Evolutionary conservation across 768 basidiomycete genomes (phyloP).

Genomic region (Wakefieldia striispora): DNA sequence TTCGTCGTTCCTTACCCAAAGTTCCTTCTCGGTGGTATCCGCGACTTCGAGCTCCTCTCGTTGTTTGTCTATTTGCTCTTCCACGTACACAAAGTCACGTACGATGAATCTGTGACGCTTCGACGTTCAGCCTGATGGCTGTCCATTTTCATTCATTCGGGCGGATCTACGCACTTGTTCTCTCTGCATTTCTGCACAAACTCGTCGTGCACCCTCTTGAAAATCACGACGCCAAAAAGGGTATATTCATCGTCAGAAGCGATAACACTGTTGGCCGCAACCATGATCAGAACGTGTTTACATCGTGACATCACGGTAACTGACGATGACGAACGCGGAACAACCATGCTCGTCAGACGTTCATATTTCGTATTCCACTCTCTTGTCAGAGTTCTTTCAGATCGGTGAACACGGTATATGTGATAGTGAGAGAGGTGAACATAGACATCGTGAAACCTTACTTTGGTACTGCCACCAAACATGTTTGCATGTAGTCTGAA

Average conservation of each 20-base stretch:
- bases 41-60: slow-evolving; percentile 77
- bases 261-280: slow-evolving; percentile 50
- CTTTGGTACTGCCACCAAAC: slow-evolving; percentile 94
- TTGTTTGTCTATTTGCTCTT: slow-evolving; percentile 77
- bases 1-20: slow-evolving; percentile 70
- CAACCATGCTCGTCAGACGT: slow-evolving; percentile 82
- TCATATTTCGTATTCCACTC: slow-evolving; percentile 93
- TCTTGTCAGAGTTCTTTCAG: slow-evolving; percentile 66
- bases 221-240: slow-evolving; percentile 82
- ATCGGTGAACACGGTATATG: slow-evolving; percentile 17
- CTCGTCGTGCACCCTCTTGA: slow-evolving; percentile 88
- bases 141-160: not conserved
- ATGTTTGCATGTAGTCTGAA: slow-evolving; percentile 91
- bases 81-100: slow-evolving; percentile 91
- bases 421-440: slow-evolving; percentile 5
- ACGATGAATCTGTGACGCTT: slow-evolving; percentile 70
- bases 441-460: slow-evolving; percentile 37
- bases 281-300: slow-evolving; percentile 21
- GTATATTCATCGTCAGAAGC: slow-evolving; percentile 87
- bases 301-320: slow-evolving; percentile 26
- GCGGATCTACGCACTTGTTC: slow-evolving; percentile 65
- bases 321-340: slow-evolving; percentile 87
- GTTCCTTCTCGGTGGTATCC: slow-evolving; percentile 87
- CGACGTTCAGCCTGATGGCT: slow-evolving; percentile 4
- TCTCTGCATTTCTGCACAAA: slow-evolving; percentile 94